These are phyloP conservation scores for Obba rivulosa DNA, from an alignment of 768 basidiomycete genomes.

Conservation along the genomic window DNA sequence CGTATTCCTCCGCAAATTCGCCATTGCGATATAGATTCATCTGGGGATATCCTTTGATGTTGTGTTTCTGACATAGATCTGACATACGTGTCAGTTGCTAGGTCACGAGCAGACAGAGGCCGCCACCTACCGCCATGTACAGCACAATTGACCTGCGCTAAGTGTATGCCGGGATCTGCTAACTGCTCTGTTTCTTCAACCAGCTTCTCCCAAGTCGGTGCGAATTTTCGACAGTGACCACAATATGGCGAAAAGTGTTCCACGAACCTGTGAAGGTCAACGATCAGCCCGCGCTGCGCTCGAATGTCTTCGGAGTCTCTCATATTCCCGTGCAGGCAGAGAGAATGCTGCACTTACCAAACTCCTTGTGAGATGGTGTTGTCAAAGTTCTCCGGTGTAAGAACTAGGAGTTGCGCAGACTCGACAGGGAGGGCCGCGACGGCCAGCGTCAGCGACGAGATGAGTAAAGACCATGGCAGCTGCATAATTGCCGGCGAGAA, in stretches of 20 bases:
- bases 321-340: background rate
- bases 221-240: constrained; percentile 71
- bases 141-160: constrained; percentile 82
- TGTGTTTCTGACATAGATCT: constrained; percentile 80
- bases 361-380: constrained; percentile 48
- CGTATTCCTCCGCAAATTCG: constrained; percentile 50
- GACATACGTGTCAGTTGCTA: constrained; percentile 1
- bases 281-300: no score
- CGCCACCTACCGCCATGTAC: constrained; percentile 62
- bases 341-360: constrained; percentile 37
- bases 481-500: constrained; percentile 1
- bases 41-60: constrained; percentile 68
- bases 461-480: constrained; percentile 20
- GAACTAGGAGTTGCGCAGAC: constrained; percentile 24
- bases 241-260: constrained; percentile 90
- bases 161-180: constrained; percentile 44
- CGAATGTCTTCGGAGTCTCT: background rate
- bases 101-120: background rate
- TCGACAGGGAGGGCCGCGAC: constrained; percentile 19
- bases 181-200: constrained; percentile 45
- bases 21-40: constrained; percentile 72
- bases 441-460: constrained; percentile 19
- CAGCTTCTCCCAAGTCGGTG: constrained; percentile 77
- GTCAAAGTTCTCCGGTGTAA: constrained; percentile 60
- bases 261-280: constrained; percentile 46